Percentiles rank a stretch among this genome's conserved stretches.
phyloP scores from a whole-genome alignment of 2,329 filamentous ascomycete species.

The Pseudogymnoascus sp. region DNA sequence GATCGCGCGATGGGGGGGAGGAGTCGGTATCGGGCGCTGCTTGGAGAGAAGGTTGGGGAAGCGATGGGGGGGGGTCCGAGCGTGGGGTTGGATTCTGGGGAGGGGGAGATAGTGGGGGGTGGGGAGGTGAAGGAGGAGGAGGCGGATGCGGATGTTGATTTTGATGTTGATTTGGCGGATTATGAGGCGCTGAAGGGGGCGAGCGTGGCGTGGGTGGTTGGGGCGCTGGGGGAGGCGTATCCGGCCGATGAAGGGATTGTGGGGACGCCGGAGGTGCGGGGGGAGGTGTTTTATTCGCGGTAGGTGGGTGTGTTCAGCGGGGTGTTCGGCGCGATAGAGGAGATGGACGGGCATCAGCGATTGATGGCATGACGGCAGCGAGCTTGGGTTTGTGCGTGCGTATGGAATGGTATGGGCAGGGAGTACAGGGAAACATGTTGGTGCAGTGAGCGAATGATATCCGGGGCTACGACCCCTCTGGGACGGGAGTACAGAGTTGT shows the following conservation, averaged over 20 bases:
- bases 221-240: neutral
- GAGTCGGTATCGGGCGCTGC: neutral
- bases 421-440: no score
- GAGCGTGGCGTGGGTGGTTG: neutral
- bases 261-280: no score
- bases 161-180: neutral
- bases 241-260: no score
- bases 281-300: neutral
- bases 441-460: neutral
- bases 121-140: neutral
- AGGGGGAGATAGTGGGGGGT: neutral
- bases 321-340: neutral
- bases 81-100: neutral
- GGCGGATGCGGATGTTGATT: neutral
- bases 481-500: neutral
- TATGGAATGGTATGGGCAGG: neutral
- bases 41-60: neutral
- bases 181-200: neutral
- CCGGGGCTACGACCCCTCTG: neutral
- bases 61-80: neutral
- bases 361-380: neutral
- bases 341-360: neutral
- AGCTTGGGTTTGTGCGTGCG: neutral
- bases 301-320: neutral
- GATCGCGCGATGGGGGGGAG: conserved; percentile 9